Base-by-base conservation (phyloP, 2,329 filamentous ascomycete genomes). In the Sordariomycetes sp. region DNA sequence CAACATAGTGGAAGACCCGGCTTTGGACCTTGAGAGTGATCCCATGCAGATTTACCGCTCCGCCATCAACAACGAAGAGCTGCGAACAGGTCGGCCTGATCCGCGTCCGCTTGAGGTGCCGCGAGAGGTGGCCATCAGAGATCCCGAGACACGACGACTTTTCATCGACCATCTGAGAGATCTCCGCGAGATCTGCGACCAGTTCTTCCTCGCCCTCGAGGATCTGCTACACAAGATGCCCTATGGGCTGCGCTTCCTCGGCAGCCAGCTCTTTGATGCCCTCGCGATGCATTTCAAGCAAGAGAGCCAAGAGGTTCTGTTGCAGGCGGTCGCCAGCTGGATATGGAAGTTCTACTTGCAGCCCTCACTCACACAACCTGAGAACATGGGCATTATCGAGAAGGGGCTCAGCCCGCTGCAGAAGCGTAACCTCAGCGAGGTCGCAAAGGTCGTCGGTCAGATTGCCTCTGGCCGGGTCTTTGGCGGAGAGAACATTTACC, bases 11-110 rank as follows among this genome's bases (percentile, higher is more conserved):
- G 92, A 94, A 35, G 92, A 95, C 46, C 80, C 87, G 10, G 82
- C 81, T 5, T 68, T 98, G 21, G 90, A 98, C 53, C 69, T 98
- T 18, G 92, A 98, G 59, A 95, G 90, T 54, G 92, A 98, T 51
- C 92, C 92, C 0, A 82, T 96, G 67, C 90, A 96, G 47, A 98
- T 98, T 37, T 96, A 98, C 59, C 78, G 85, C 27, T 92, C 87
- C 5, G 81, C 86, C 11, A 93, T 98, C 61, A 96, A 93, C 63
- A 94, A 98, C 48, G 90, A 96, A 57, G 92, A 98, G 59, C 75
- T 98, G 17, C 80, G 86, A 14, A 98, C 92, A 0, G 92, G 92
- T 5, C 77, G 79, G 43, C 78, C 86, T 15, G 94, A 88, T 54
- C 75, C 74, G 32, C 75, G 92, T 41, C 83, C 79, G 21, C 76